phyloP scores from a whole-genome alignment of 129 eudicot genomes.

The Silybum marianum region DNA sequence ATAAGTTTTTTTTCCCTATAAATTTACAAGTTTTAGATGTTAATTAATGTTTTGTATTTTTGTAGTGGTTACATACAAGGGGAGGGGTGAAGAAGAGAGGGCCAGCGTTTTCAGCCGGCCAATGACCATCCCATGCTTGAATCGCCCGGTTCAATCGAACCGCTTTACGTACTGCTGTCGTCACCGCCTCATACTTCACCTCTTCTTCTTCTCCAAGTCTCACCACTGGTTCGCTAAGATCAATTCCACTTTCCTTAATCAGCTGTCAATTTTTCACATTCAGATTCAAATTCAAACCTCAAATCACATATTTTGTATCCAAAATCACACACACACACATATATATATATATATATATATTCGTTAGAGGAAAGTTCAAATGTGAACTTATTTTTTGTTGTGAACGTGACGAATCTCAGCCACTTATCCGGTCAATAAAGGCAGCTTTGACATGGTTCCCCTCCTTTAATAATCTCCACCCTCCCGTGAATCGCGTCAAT shows the following conservation, averaged over 20 bases:
- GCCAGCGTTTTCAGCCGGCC: slow-evolving; percentile 28
- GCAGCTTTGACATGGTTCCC: too few species aligned
- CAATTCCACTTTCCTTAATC: slow-evolving; percentile 23
- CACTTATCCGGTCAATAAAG: too few species aligned
- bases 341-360: too few species aligned
- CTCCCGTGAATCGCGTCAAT: too few species aligned
- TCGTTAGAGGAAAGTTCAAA: too few species aligned
- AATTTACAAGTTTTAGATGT: too few species aligned
- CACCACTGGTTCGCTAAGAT: not conserved
- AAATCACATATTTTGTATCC: not conserved
- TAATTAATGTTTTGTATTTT: not conserved
- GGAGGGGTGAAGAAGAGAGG: slow-evolving; percentile 11
- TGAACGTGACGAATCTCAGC: too few species aligned
- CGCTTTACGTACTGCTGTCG: slow-evolving; percentile 8
- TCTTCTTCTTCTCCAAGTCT: slow-evolving; percentile 9
- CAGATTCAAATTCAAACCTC: not conserved
- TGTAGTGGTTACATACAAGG: slow-evolving; percentile 28
- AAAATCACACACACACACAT: not conserved
- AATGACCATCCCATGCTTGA: slow-evolving; percentile 21
- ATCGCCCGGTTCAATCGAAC: slow-evolving; percentile 6
- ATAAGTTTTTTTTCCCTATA: too few species aligned
- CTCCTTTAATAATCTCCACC: too few species aligned
- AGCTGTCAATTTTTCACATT: slow-evolving; percentile 28
- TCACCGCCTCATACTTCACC: slow-evolving; percentile 14
- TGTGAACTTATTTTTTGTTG: too few species aligned